Conservation (phyloP, 2,329 filamentous ascomycete species). For the Epichloe festucae region DNA sequence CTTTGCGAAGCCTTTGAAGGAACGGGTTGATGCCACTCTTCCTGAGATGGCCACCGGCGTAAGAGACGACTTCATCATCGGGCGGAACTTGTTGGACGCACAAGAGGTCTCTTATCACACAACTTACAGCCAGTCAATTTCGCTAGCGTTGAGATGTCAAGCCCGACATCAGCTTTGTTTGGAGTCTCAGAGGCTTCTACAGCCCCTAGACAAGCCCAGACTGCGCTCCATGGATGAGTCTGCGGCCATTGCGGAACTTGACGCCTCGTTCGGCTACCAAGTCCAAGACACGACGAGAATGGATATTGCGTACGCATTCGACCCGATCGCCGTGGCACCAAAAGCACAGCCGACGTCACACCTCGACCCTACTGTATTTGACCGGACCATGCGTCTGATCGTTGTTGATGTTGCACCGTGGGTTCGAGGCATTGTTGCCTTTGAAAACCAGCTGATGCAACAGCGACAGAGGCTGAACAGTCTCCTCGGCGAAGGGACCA, state of each 20-base stretch:
- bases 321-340: conserved; percentile 42
- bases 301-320: conserved; percentile 47
- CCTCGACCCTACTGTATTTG: conserved; percentile 62
- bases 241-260: conserved; percentile 23
- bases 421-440: conserved; percentile 70
- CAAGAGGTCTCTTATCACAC: conserved; percentile 21
- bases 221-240: conserved; percentile 21
- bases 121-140: conserved; percentile 14
- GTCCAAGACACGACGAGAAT: conserved; percentile 26
- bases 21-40: conserved; percentile 47
- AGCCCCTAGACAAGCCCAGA: background rate
- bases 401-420: conserved; percentile 75
- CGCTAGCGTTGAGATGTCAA: conserved; percentile 17
- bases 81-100: conserved; percentile 34
- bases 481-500: conserved; percentile 46
- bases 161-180: conserved; percentile 11
- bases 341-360: conserved; percentile 24
- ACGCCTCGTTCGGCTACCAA: conserved; percentile 21
- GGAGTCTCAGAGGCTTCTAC: background rate
- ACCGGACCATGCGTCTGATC: conserved; percentile 54
- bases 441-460: conserved; percentile 58
- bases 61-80: conserved; percentile 38
- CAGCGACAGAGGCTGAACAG: conserved; percentile 51
- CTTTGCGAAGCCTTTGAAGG: conserved; percentile 32
- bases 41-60: conserved; percentile 38